These are phyloP conservation scores for Wickerhamiella occidentalis DNA, from an alignment of 805 yeast genomes.

Conservation along the genomic window DNA sequence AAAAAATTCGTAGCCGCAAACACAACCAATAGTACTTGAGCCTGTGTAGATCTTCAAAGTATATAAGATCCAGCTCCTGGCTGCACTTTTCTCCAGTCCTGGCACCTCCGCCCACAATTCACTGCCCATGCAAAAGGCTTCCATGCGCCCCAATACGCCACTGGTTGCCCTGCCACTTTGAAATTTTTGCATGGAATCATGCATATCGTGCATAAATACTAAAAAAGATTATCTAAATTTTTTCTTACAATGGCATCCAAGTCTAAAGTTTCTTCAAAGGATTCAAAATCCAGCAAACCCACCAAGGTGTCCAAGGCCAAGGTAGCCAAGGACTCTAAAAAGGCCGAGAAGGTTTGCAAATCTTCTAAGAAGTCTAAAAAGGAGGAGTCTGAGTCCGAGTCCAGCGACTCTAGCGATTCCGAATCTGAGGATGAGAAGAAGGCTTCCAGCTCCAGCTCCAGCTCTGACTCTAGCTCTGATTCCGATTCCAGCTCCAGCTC, in stretches of 20 bases:
- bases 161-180: neutral
- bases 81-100: too few relatives aligned
- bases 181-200: slow-evolving; percentile 2
- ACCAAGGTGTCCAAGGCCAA: neutral
- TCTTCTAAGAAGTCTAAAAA: slow-evolving; percentile 11
- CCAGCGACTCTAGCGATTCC: slow-evolving; percentile 13
- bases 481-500: slow-evolving; percentile 10
- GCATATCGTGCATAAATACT: slow-evolving; percentile 1
- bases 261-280: slow-evolving; percentile 1
- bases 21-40: too few relatives aligned
- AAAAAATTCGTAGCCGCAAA: too few relatives aligned
- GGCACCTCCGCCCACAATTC: too few relatives aligned
- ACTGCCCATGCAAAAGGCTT: too few relatives aligned
- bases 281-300: slow-evolving; percentile 1
- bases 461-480: slow-evolving; percentile 3
- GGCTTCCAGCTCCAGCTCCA: slow-evolving; percentile 4
- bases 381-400: slow-evolving; percentile 6
- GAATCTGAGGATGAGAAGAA: slow-evolving; percentile 8
- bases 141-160: neutral
- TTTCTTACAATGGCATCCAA: slow-evolving; percentile 3
- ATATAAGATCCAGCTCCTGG: too few relatives aligned
- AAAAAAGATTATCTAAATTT: slow-evolving; percentile 8
- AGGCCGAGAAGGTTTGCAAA: slow-evolving; percentile 1
- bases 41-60: too few relatives aligned
- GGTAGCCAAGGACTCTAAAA: slow-evolving; percentile 4